These are phyloP conservation scores for Stachybotrys chlorohalonatus DNA, from an alignment of 2,329 filamentous ascomycete species.

Conservation along the genomic window DNA sequence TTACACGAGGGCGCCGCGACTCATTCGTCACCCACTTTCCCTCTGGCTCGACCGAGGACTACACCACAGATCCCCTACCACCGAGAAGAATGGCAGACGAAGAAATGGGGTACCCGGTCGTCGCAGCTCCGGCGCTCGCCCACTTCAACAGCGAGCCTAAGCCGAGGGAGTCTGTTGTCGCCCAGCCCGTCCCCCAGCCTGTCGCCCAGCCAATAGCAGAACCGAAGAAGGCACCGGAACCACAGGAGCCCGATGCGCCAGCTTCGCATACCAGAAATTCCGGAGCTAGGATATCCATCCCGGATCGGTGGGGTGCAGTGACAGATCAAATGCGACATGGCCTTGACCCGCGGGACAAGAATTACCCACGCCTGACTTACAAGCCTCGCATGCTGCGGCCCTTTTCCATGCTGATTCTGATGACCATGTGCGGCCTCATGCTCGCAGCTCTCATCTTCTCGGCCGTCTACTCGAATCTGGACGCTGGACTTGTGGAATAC, in stretches of 20 bases:
- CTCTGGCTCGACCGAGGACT: constrained; percentile 25
- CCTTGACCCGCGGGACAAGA: constrained; percentile 26
- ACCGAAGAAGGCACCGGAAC: background rate
- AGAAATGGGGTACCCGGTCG: constrained; percentile 9
- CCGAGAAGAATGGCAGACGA: constrained; percentile 10
- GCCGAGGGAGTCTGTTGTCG: constrained; percentile 5
- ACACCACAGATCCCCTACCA: constrained; percentile 18
- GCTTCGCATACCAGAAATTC: background rate
- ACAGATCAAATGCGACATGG: constrained; percentile 23
- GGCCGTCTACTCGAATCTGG: constrained; percentile 55
- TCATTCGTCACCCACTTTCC: constrained; percentile 42
- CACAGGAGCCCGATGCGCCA: background rate
- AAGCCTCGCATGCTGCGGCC: constrained; percentile 64
- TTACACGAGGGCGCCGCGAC: constrained; percentile 66
- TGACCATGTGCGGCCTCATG: constrained; percentile 59
- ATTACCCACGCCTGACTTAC: constrained; percentile 51
- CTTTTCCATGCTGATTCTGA: constrained; percentile 50
- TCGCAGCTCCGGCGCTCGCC: constrained; percentile 14
- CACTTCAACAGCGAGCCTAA: constrained; percentile 15
- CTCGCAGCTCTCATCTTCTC: constrained; percentile 63
- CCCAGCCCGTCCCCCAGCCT: background rate
- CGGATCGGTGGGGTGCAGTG: constrained; percentile 20
- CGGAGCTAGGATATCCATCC: constrained; percentile 1
- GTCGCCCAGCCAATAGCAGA: constrained; percentile 1
- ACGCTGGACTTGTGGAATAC: constrained; percentile 61